Conservation (phyloP, 768 basidiomycete species). For the Leccinum broughii region DNA sequence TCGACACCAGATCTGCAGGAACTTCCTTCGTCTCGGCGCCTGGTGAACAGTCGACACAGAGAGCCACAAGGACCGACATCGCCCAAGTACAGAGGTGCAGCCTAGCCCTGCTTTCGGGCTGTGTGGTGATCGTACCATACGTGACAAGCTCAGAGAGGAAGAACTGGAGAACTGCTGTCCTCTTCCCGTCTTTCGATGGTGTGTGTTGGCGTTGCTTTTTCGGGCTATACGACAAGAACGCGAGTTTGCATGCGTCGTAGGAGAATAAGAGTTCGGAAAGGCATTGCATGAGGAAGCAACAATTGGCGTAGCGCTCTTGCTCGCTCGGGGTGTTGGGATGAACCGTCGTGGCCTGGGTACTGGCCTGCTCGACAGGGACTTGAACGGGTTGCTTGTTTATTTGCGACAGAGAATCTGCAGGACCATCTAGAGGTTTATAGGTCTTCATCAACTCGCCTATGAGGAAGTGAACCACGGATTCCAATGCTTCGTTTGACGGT, state of each 20-base stretch:
- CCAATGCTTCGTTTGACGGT: conserved; percentile 46
- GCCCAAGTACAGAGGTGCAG: conserved; percentile 79
- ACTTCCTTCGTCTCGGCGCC: conserved; percentile 73
- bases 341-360: conserved; percentile 14
- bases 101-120: conserved; percentile 54
- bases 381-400: conserved; percentile 14
- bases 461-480: conserved; percentile 68
- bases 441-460: conserved; percentile 67
- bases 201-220: conserved; percentile 57
- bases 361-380: conserved; percentile 16
- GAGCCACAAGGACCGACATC: conserved; percentile 85
- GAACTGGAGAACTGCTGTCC: conserved; percentile 71
- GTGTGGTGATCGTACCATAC: conserved; percentile 68
- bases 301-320: conserved; percentile 47
- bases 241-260: conserved; percentile 87
- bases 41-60: conserved; percentile 84
- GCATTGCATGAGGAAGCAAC: conserved; percentile 87
- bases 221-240: conserved; percentile 77
- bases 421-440: conserved; percentile 47
- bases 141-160: conserved; percentile 82
- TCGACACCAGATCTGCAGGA: conserved; percentile 74
- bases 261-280: conserved; percentile 92
- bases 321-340: conserved; percentile 17
- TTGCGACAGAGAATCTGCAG: conserved; percentile 19
- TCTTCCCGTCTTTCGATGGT: conserved; percentile 68